A percentile compares a stretch with the other conserved stretches of the same genome.
These are phyloP conservation scores for Ciborinia camelliae DNA, from an alignment of 2,329 filamentous ascomycete species.

Conservation along the genomic window DNA sequence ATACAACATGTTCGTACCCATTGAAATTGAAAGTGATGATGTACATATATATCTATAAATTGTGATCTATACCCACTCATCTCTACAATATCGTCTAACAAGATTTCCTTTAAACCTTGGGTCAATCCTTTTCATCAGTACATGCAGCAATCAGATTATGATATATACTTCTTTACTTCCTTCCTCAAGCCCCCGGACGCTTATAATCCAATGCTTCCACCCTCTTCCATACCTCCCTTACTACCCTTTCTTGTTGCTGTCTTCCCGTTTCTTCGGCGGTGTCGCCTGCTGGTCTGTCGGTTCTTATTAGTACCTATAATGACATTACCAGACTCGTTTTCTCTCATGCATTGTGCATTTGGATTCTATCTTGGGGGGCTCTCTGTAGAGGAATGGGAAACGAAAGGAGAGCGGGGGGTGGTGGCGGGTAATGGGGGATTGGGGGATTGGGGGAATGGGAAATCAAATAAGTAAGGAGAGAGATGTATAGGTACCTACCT, in stretches of 20 bases:
- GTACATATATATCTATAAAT: background rate
- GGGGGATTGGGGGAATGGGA: too few relatives aligned
- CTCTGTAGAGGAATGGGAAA: too few relatives aligned
- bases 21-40: background rate
- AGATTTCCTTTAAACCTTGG: background rate
- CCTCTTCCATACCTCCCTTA: slow-evolving; percentile 69
- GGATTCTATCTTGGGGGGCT: too few relatives aligned
- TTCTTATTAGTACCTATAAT: background rate
- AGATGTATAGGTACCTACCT: slow-evolving; percentile 39
- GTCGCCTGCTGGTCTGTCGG: slow-evolving; percentile 53
- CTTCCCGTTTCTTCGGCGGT: slow-evolving; percentile 59
- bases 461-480: too few relatives aligned
- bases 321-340: too few relatives aligned
- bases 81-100: background rate
- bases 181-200: slow-evolving; percentile 52
- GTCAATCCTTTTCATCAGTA: background rate
- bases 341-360: too few relatives aligned
- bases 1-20: background rate
- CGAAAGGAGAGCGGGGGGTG: too few relatives aligned
- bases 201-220: slow-evolving; percentile 64
- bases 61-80: background rate
- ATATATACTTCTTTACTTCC: background rate
- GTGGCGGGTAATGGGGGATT: too few relatives aligned
- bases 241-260: slow-evolving; percentile 65
- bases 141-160: background rate